phyloP scores from a whole-genome alignment of 2,329 filamentous ascomycete species.

The Emydomyces testavorans region DNA sequence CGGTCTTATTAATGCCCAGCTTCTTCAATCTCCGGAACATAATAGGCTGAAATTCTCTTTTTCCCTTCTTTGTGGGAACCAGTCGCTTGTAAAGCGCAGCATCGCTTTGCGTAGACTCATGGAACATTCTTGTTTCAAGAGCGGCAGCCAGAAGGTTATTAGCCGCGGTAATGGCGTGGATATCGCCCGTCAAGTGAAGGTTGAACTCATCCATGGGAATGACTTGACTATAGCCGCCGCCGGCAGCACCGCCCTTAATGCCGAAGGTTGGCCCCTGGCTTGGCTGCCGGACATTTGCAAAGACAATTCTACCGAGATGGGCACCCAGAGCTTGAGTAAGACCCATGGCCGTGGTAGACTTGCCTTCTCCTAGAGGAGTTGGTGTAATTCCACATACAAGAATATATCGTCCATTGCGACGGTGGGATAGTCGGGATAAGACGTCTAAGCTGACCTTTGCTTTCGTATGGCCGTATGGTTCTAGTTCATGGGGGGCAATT shows the following conservation, averaged over 20 bases:
- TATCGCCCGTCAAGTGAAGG: constrained; percentile 91
- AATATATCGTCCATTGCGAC: constrained; percentile 79
- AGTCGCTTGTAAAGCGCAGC: constrained; percentile 75
- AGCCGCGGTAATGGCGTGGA: constrained; percentile 90
- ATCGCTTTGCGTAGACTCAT: constrained; percentile 91
- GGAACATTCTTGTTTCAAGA: constrained; percentile 96
- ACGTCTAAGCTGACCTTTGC: constrained; percentile 82
- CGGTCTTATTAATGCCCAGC: constrained; percentile 87
- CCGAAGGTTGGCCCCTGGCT: constrained; percentile 97
- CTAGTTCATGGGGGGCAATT: constrained; percentile 76
- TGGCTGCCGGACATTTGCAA: constrained; percentile 93
- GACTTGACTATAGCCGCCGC: constrained; percentile 96
- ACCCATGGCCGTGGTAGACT: constrained; percentile 95
- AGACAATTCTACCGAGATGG: constrained; percentile 74
- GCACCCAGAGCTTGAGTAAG: constrained; percentile 84
- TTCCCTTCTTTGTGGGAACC: constrained; percentile 80
- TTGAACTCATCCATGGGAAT: constrained; percentile 99
- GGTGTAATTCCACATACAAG: constrained; percentile 93
- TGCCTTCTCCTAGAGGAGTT: constrained; percentile 91
- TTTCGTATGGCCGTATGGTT: constrained; percentile 91
- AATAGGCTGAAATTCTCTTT: constrained; percentile 72
- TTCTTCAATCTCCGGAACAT: constrained; percentile 93
- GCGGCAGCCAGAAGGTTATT: constrained; percentile 95
- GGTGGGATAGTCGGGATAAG: constrained; percentile 73
- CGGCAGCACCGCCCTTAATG: constrained; percentile 95